A percentile compares a stretch with the other conserved stretches of the same genome.
These are phyloP conservation scores for Pseudomassariella vexata DNA, from an alignment of 2,329 filamentous ascomycete genomes.

Conservation along the genomic window DNA sequence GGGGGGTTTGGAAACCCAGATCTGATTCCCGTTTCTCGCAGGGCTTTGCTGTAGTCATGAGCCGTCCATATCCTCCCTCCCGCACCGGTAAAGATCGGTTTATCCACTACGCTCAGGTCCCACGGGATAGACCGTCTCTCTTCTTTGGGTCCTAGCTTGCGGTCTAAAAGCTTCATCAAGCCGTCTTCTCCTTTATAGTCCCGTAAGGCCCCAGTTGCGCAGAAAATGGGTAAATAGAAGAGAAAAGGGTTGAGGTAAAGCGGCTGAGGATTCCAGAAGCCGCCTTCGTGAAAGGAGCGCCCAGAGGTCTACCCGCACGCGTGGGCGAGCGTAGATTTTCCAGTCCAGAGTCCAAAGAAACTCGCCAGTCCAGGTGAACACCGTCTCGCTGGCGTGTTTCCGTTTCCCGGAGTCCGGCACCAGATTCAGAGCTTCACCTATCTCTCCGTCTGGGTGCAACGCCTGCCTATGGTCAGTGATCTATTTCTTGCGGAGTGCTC, in stretches of 20 bases:
- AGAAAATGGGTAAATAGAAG: conserved; percentile 36
- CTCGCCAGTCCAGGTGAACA: conserved; percentile 4
- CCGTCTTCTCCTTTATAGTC: conserved; percentile 18
- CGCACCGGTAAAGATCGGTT: too few species aligned
- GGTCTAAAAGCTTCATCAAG: not conserved
- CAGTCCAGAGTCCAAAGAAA: conserved; percentile 6
- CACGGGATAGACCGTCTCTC: not conserved
- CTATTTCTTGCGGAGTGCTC: too few species aligned
- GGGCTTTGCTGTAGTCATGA: not conserved
- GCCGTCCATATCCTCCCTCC: too few species aligned
- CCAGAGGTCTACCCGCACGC: conserved; percentile 4
- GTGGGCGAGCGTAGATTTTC: conserved; percentile 4
- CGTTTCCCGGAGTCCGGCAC: conserved; percentile 1
- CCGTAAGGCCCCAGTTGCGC: conserved; percentile 31
- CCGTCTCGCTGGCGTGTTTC: conserved; percentile 3
- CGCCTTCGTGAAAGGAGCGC: conserved; percentile 5
- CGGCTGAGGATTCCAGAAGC: not conserved
- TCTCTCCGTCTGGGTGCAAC: not conserved
- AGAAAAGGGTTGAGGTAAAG: conserved; percentile 31
- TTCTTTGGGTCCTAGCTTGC: not conserved
- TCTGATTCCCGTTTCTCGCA: not conserved
- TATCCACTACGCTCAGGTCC: not conserved
- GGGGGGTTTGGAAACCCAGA: not conserved
- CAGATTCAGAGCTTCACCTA: conserved; percentile 3
- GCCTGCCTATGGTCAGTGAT: not conserved